Percentiles rank a stretch among this genome's conserved stretches.
These are phyloP conservation scores for Graphium sp. DNA, from an alignment of 2,329 filamentous ascomycete genomes.

Conservation along the genomic window DNA sequence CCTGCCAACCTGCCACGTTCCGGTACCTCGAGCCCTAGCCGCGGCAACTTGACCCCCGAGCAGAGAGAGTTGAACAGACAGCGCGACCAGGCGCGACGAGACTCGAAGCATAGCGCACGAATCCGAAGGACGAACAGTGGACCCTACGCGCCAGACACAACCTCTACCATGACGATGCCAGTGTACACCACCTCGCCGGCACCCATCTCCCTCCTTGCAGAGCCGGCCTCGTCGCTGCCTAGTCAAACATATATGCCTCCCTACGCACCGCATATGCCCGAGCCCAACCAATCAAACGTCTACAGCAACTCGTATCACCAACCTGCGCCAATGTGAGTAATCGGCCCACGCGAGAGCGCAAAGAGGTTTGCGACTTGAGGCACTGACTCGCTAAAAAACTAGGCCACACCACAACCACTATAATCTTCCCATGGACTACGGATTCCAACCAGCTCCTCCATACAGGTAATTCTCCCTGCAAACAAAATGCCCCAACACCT, in stretches of 20 bases:
- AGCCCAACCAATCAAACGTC: constrained; percentile 16
- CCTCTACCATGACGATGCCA: constrained; percentile 22
- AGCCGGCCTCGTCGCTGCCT: constrained; percentile 25
- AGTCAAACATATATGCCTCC: constrained; percentile 27
- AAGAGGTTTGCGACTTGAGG: too few species aligned
- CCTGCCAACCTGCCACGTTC: constrained; percentile 32
- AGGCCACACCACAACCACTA: too few species aligned
- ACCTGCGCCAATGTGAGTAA: constrained; percentile 4
- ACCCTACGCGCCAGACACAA: constrained; percentile 23
- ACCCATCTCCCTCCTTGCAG: constrained; percentile 31
- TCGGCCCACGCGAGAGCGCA: too few species aligned
- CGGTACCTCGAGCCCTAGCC: constrained; percentile 39
- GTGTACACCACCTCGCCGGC: constrained; percentile 33
- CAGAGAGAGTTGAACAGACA: constrained; percentile 47
- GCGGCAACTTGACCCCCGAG: constrained; percentile 34
- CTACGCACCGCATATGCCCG: constrained; percentile 30
- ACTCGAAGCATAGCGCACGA: constrained; percentile 34
- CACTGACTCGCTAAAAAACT: too few species aligned
- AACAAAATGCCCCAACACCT: constrained; percentile 8
- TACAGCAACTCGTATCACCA: constrained; percentile 4
- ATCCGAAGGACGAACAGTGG: constrained; percentile 31
- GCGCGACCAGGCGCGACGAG: constrained; percentile 38
- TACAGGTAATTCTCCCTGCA: constrained; percentile 19
- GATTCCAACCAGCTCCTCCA: constrained; percentile 14
- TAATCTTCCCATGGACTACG: constrained; percentile 26